A percentile compares a stretch with the other conserved stretches of the same genome.
These are phyloP conservation scores for Aspergillus haitiensis DNA, from an alignment of 495 filamentous ascomycete species.

Conservation along the genomic window DNA sequence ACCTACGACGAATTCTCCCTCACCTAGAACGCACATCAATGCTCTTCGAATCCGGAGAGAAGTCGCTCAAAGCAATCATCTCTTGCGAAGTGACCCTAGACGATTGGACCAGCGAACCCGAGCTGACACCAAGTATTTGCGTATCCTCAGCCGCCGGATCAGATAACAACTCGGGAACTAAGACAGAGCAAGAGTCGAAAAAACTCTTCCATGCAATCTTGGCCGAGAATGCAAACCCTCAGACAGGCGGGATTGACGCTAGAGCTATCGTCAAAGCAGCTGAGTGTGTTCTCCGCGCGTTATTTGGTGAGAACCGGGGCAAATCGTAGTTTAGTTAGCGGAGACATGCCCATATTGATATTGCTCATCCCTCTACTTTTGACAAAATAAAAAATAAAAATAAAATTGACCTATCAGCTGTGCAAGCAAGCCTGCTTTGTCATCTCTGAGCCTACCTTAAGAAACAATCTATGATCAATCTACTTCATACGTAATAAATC, in stretches of 20 bases:
- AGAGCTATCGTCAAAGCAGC: constrained; percentile 39
- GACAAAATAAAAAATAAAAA: no score
- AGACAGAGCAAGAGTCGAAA: constrained; percentile 41
- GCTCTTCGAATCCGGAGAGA: constrained; percentile 33
- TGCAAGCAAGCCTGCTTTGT: no score
- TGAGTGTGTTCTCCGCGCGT: constrained; percentile 34
- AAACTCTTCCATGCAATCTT: constrained; percentile 44
- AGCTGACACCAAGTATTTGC: constrained; percentile 37
- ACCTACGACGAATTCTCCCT: constrained; percentile 35
- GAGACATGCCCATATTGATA: no score
- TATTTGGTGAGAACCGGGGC: constrained; percentile 27
- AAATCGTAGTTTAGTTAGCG: no score
- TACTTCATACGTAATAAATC: no score
- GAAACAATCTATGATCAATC: no score
- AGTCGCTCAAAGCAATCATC: constrained; percentile 30
- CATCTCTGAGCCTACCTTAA: no score
- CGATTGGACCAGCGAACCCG: constrained; percentile 46
- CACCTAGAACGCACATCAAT: constrained; percentile 45
- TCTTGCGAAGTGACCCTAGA: constrained; percentile 37
- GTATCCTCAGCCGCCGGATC: constrained; percentile 27
- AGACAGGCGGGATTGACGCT: constrained; percentile 21
- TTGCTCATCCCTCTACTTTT: no score
- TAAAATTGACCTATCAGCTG: no score
- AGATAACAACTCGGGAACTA: constrained; percentile 23
- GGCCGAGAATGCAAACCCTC: constrained; percentile 23